Conservation (phyloP, 2,329 filamentous ascomycete genomes). For the Hypocreales sp. region DNA sequence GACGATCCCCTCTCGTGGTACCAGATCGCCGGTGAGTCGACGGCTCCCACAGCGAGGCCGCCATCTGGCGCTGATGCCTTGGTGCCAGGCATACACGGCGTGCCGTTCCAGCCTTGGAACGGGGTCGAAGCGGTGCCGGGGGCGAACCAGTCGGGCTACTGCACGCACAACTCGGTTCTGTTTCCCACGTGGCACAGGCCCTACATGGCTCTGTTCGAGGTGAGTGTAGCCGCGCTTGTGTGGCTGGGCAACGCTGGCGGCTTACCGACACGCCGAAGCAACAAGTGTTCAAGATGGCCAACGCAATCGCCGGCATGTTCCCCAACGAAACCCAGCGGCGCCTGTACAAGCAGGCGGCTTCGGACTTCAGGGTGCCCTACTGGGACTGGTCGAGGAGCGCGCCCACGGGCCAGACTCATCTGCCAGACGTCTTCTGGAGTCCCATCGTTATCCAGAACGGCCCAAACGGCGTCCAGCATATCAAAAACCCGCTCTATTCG, state of each 20-base stretch:
- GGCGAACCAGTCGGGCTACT: constrained; percentile 51
- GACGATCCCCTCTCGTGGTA: constrained; percentile 55
- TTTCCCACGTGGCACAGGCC: constrained; percentile 78
- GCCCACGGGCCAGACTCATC: constrained; percentile 30
- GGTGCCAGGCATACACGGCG: constrained; percentile 58
- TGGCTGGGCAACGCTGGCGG: background rate
- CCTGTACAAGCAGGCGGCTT: constrained; percentile 34
- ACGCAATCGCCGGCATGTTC: constrained; percentile 31
- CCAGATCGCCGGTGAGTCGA: constrained; percentile 56
- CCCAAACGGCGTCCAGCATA: constrained; percentile 37
- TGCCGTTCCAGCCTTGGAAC: constrained; percentile 44
- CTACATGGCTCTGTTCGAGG: constrained; percentile 51
- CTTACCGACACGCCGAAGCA: constrained; percentile 14
- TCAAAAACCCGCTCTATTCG: constrained; percentile 45
- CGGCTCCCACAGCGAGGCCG: too few species aligned
- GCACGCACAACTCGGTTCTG: constrained; percentile 57
- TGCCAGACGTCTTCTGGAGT: constrained; percentile 27
- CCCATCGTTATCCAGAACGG: constrained; percentile 36
- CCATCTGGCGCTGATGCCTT: too few species aligned
- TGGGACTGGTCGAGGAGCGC: constrained; percentile 42
- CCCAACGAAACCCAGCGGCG: constrained; percentile 26
- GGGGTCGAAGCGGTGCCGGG: constrained; percentile 32
- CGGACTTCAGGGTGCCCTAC: constrained; percentile 38
- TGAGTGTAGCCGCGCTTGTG: constrained; percentile 8
- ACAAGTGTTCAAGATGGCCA: constrained; percentile 19